These are phyloP conservation scores for Coemansia sp. DNA, from an alignment of 192 early-diverging fungal genomes.

Conservation along the genomic window DNA sequence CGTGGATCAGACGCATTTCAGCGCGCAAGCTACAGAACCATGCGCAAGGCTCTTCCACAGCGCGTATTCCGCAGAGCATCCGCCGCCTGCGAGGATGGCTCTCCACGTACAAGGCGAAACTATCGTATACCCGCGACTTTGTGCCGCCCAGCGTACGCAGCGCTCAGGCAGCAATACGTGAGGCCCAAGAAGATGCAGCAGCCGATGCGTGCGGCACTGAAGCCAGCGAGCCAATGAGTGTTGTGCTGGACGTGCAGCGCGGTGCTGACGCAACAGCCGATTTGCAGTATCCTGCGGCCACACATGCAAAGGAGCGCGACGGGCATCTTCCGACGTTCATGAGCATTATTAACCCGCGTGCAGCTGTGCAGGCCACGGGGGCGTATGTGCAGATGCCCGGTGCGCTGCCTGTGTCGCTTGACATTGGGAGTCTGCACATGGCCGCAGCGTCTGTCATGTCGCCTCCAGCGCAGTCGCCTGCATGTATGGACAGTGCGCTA, in stretches of 20 bases:
- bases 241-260: not conserved
- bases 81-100: constrained; percentile 40
- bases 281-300: constrained; percentile 18
- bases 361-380: not conserved
- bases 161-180: not conserved
- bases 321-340: constrained; percentile 32
- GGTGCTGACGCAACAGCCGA: constrained; percentile 1
- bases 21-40: constrained; percentile 34
- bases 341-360: constrained; percentile 45
- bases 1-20: constrained; percentile 43
- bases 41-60: not conserved
- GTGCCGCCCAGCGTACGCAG: constrained; percentile 6
- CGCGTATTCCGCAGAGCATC: constrained; percentile 12
- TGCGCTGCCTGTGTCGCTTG: constrained; percentile 23
- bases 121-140: constrained; percentile 30
- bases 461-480: not conserved
- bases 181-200: not conserved
- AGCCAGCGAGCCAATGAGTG: not conserved
- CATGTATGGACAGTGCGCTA: not conserved
- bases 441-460: not conserved
- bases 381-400: constrained; percentile 31
- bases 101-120: constrained; percentile 32
- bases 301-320: constrained; percentile 10
- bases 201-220: not conserved
- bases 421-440: constrained; percentile 21